Conservation (phyloP, 2,329 filamentous ascomycete genomes). For the Pyricularia sp. region DNA sequence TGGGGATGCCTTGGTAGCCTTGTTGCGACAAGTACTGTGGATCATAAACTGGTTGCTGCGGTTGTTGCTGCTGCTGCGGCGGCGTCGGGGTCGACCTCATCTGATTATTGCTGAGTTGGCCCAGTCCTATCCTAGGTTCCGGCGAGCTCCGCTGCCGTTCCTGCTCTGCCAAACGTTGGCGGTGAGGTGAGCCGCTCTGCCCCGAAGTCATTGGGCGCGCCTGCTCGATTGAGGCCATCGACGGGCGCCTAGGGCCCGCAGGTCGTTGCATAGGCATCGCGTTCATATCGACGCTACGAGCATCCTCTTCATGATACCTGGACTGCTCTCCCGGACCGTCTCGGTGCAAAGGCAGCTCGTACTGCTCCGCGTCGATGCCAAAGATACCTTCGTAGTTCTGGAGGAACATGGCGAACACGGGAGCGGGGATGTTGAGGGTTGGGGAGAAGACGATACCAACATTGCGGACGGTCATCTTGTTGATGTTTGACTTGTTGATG, state of each 20-base stretch:
- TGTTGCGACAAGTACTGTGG: constrained; percentile 30
- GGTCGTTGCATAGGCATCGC: not conserved
- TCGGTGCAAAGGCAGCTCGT: constrained; percentile 39
- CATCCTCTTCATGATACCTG: constrained; percentile 6
- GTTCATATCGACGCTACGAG: not conserved
- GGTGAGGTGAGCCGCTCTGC: constrained; percentile 40
- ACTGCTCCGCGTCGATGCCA: constrained; percentile 57
- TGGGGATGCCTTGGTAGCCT: constrained; percentile 13
- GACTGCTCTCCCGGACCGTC: constrained; percentile 4
- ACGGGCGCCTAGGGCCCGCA: constrained; percentile 8
- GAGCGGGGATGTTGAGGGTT: constrained; percentile 90
- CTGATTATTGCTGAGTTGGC: constrained; percentile 13
- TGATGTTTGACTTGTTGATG: constrained; percentile 78
- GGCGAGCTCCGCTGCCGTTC: constrained; percentile 31
- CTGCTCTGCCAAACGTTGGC: constrained; percentile 36
- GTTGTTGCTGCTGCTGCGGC: constrained; percentile 20
- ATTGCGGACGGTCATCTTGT: constrained; percentile 98
- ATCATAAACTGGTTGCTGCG: constrained; percentile 29
- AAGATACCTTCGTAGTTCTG: constrained; percentile 88
- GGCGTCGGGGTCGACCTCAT: constrained; percentile 32
- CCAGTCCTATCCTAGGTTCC: constrained; percentile 35
- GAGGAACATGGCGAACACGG: constrained; percentile 87
- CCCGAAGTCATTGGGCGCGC: constrained; percentile 40
- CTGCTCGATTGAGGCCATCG: constrained; percentile 15
- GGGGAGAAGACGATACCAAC: constrained; percentile 98